Evolutionary conservation across 2,329 filamentous ascomycete species (phyloP), one percentile per base, ranked within the genome.

Genomic region (Xylaria digitata): DNA sequence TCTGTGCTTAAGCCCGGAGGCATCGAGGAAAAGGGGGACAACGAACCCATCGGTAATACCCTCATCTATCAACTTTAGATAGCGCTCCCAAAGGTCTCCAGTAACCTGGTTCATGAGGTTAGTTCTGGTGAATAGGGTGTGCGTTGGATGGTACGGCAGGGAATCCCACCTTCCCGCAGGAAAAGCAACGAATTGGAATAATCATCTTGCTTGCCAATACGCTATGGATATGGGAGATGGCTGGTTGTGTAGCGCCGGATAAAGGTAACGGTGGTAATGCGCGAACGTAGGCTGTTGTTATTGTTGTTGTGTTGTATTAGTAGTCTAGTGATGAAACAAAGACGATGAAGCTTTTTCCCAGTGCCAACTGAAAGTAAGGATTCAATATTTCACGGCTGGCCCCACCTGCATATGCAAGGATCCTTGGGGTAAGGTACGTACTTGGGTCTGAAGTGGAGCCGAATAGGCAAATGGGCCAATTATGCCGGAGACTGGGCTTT

Each of bases 121-220:
- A 73, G 64, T 58, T 56, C 23, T 65, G 19, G 40, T 37, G 61
- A 34, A 66, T 54, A 42, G 54, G 65, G 54, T 40, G 19, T 53
- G 55, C 11, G 53, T 15, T 48, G 19, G 13, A 53, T 21, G 7
- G 40, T 40, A 53, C 19, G 7, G 40, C 40, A 58, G 43, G n/a
- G 50, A 43, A 13, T 73, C 81, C 67, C 82, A 97, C 96, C 92
- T 99, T 99, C 81, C 96, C 96, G 81, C 96, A 99, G 65, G 96
- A 98, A 83, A 99, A 99, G 84, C 96, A 99, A 74, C 96, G 93
- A 72, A 99, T 93, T 2, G 96, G 96, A 74, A 99, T 98, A 82
- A 99, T 99, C 96, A 99, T 99, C 64, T 82, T 91, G 83, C 2
- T 73, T 69, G 55, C 42, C 80, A 89, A 82, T 53, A 26, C 15